phyloP scores from a whole-genome alignment of 805 yeast species.

The Yamadazyma sp. region DNA sequence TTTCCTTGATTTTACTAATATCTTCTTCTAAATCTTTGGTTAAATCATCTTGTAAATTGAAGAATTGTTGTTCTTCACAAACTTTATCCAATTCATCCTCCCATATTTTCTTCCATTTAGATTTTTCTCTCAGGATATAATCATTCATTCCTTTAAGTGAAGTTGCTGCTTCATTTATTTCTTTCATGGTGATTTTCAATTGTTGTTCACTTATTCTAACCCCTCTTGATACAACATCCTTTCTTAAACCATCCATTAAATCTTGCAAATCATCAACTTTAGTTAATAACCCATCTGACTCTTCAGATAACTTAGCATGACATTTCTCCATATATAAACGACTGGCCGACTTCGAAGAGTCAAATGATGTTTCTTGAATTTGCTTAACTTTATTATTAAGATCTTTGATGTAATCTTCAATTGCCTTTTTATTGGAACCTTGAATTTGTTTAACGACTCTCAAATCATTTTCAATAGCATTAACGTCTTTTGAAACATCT shows the following conservation, averaged over 20 bases:
- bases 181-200: conserved; percentile 60
- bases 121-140: conserved; percentile 67
- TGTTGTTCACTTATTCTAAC: conserved; percentile 78
- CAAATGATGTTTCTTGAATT: conserved; percentile 50
- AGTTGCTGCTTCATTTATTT: conserved; percentile 54
- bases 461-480: conserved; percentile 48
- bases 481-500: conserved; percentile 8
- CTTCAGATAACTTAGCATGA: conserved; percentile 67
- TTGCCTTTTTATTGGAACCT: conserved; percentile 35
- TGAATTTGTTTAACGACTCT: conserved; percentile 58
- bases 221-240: conserved; percentile 90
- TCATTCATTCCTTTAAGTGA: conserved; percentile 53
- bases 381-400: conserved; percentile 45
- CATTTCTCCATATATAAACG: conserved; percentile 72
- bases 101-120: conserved; percentile 90
- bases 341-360: conserved; percentile 32
- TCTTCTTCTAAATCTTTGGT: conserved; percentile 79
- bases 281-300: conserved; percentile 70
- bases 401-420: conserved; percentile 42
- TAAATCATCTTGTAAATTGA: conserved; percentile 85
- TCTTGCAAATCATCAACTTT: conserved; percentile 91
- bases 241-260: conserved; percentile 79
- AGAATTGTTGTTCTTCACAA: conserved; percentile 90
- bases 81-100: conserved; percentile 85
- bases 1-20: conserved; percentile 73